Evolutionary conservation across 2,329 filamentous ascomycete genomes (phyloP).

Genomic region (Ilyonectria mors-panacis): DNA sequence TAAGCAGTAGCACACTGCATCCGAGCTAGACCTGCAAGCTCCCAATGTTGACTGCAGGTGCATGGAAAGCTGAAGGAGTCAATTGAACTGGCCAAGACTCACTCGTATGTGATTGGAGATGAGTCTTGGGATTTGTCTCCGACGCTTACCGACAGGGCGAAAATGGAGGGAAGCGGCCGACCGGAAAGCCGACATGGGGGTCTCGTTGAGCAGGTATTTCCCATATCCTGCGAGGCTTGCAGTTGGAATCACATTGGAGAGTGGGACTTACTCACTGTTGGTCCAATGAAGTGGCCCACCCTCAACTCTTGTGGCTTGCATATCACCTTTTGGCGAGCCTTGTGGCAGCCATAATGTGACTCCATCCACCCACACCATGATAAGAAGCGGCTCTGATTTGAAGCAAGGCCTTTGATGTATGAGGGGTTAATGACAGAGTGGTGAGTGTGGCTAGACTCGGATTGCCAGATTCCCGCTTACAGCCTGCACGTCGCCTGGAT

Average conservation of each 20-base stretch:
- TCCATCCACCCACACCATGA: constrained; percentile 7
- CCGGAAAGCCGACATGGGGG: constrained; percentile 7
- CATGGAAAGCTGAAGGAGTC: background rate
- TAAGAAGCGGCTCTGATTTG: constrained; percentile 3
- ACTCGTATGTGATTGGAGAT: constrained; percentile 3
- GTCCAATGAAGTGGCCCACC: background rate
- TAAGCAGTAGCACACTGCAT: constrained; percentile 7
- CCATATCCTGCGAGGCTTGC: constrained; percentile 6
- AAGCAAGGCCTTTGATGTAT: background rate
- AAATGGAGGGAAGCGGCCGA: background rate
- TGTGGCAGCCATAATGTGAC: constrained; percentile 4
- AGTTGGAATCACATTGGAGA: constrained; percentile 5
- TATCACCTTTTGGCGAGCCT: background rate
- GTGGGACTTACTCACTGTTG: background rate
- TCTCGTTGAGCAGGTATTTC: constrained; percentile 12
- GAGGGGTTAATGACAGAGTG: background rate
- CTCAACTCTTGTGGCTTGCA: background rate
- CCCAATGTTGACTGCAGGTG: constrained; percentile 2
- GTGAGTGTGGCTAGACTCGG: background rate
- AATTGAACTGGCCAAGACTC: constrained; percentile 5
- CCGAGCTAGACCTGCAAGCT: constrained; percentile 1
- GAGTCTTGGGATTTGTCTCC: background rate
- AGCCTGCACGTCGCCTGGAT: constrained; percentile 7
- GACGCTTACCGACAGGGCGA: background rate
- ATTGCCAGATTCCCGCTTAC: no score